A percentile compares a stretch with the other conserved stretches of the same genome.
Conservation (phyloP, 2,329 filamentous ascomycete species). For the Venturia pyrina region DNA sequence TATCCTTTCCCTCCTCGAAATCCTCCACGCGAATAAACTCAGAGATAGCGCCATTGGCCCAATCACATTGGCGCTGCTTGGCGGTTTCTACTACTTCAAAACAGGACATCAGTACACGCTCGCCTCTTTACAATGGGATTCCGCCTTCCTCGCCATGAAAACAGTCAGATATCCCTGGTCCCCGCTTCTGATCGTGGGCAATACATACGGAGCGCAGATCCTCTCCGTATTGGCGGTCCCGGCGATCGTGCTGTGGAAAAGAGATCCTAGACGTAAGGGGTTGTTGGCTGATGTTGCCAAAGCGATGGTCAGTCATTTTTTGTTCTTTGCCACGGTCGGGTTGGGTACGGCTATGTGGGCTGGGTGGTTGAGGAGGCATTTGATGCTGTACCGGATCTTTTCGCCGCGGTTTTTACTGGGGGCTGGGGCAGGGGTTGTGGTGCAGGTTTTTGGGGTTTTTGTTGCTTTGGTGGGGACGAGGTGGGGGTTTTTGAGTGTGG, state of each 20-base stretch:
- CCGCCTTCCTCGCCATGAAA: conserved; percentile 79
- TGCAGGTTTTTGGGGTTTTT: conserved; percentile 64
- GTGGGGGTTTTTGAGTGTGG: conserved; percentile 67
- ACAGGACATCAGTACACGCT: conserved; percentile 90
- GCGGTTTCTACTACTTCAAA: conserved; percentile 93
- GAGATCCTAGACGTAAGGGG: conserved; percentile 55
- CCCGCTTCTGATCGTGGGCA: conserved; percentile 69
- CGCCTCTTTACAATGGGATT: conserved; percentile 89
- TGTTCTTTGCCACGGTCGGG: conserved; percentile 74
- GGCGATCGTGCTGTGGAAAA: conserved; percentile 80
- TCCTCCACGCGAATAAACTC: conserved; percentile 48
- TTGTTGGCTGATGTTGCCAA: conserved; percentile 61
- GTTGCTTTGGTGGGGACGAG: conserved; percentile 66
- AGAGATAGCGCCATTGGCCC: conserved; percentile 65
- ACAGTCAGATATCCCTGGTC: conserved; percentile 83
- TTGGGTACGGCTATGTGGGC: conserved; percentile 86
- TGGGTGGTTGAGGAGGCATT: conserved; percentile 73
- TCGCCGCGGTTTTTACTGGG: conserved; percentile 83
- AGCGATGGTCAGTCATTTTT: conserved; percentile 62
- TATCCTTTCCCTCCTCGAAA: conserved; percentile 64
- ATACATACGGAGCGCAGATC: conserved; percentile 84
- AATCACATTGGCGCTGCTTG: conserved; percentile 74
- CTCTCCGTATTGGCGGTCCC: conserved; percentile 72
- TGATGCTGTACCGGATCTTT: conserved; percentile 96
- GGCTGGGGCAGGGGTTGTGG: conserved; percentile 57